These are phyloP conservation scores for Penicillium simplicissimum DNA, from an alignment of 495 filamentous ascomycete genomes.

Conservation along the genomic window DNA sequence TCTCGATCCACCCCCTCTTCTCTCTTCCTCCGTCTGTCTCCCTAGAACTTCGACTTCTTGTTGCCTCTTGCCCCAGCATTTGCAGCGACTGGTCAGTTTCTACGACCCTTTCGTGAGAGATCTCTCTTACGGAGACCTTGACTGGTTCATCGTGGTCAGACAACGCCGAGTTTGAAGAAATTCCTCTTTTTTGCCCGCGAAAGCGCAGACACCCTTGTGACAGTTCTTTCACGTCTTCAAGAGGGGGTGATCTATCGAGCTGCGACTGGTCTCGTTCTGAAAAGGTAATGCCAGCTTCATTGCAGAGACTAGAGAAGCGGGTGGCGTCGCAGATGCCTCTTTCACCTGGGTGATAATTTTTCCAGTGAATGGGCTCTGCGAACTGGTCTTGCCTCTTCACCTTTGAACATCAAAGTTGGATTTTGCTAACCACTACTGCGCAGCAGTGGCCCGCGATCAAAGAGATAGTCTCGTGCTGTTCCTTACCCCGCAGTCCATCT, in stretches of 20 bases:
- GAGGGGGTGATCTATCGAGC: slow-evolving; percentile 23
- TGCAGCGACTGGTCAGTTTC: slow-evolving; percentile 38
- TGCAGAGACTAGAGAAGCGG: background rate
- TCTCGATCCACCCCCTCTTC: slow-evolving; percentile 19
- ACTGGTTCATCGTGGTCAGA: slow-evolving; percentile 51
- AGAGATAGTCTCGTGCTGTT: slow-evolving; percentile 2
- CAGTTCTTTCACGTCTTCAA: slow-evolving; percentile 27
- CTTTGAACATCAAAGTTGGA: slow-evolving; percentile 8
- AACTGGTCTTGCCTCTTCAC: slow-evolving; percentile 20
- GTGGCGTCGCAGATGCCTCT: slow-evolving; percentile 16
- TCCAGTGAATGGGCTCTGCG: background rate
- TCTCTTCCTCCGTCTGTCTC: slow-evolving; percentile 32
- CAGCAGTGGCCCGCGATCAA: slow-evolving; percentile 21
- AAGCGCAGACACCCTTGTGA: slow-evolving; percentile 32
- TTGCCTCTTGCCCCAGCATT: slow-evolving; percentile 28
- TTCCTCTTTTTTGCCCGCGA: slow-evolving; percentile 22
- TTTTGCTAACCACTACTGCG: slow-evolving; percentile 36
- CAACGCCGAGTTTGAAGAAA: slow-evolving; percentile 37
- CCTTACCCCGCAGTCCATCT: slow-evolving; percentile 2
- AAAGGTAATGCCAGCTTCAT: slow-evolving; percentile 40
- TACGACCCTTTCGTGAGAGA: slow-evolving; percentile 45
- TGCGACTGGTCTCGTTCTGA: slow-evolving; percentile 17
- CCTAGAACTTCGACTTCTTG: slow-evolving; percentile 29
- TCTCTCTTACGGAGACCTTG: slow-evolving; percentile 49
- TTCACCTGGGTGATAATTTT: background rate